These are phyloP conservation scores for Saitozyma sp. DNA, from an alignment of 768 basidiomycete species.

Conservation along the genomic window DNA sequence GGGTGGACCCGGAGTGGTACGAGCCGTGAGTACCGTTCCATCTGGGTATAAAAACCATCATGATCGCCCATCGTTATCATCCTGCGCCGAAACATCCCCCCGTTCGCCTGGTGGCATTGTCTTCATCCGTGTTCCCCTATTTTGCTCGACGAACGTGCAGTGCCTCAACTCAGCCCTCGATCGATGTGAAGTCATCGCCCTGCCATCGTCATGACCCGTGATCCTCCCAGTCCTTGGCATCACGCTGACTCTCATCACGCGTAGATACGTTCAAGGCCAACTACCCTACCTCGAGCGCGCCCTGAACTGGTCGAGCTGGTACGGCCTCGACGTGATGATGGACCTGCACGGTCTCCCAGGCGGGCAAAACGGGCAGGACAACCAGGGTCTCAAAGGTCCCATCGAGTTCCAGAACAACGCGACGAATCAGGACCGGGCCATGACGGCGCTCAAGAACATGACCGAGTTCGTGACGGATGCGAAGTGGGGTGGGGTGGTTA, in stretches of 20 bases:
- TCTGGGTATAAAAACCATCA: no score
- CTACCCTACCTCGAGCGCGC: conserved; percentile 38
- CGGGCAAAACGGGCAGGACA: conserved; percentile 40
- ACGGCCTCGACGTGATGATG: conserved; percentile 45
- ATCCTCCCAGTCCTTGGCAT: background rate
- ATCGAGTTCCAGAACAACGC: conserved; percentile 25
- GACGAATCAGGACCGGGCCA: conserved; percentile 38
- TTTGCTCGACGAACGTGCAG: no score
- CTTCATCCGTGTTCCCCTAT: no score
- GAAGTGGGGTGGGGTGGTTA: conserved; percentile 43
- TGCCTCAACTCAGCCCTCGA: no score
- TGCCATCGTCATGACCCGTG: background rate
- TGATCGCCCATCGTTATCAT: no score
- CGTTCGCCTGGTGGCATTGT: no score
- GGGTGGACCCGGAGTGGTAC: conserved; percentile 24
- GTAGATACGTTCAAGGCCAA: conserved; percentile 23
- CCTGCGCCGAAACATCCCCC: no score
- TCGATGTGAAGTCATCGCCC: no score
- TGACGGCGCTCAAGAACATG: conserved; percentile 40
- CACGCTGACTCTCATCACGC: background rate
- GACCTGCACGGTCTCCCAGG: conserved; percentile 40
- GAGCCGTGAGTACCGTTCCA: conserved; percentile 25
- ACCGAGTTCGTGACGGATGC: conserved; percentile 32
- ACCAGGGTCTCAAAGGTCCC: conserved; percentile 30
- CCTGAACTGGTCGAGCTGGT: conserved; percentile 36